A percentile compares a stretch with the other conserved stretches of the same genome.
phyloP scores from a whole-genome alignment of 176 grass and related monocot species.

The Musa acuminata region DNA sequence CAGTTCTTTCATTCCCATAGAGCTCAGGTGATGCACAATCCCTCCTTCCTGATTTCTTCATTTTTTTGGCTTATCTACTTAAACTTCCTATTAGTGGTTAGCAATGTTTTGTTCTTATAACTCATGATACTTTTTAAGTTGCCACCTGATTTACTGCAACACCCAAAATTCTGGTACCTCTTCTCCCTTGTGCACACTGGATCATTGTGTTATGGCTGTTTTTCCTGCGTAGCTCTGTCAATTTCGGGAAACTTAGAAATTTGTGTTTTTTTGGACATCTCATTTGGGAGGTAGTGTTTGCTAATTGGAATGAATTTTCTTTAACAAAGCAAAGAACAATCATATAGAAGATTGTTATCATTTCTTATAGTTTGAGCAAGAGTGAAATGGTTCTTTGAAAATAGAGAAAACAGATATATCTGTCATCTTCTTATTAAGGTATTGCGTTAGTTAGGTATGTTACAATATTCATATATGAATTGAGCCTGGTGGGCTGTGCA shows the following conservation, averaged over 20 bases:
- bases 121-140: too few species aligned
- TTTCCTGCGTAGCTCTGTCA: too few species aligned
- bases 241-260: too few species aligned
- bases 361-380: neutral
- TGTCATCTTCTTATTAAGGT: neutral
- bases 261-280: too few species aligned
- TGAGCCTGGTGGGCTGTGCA: neutral
- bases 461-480: neutral
- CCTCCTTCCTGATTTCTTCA: neutral
- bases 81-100: too few species aligned
- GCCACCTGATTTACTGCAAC: too few species aligned
- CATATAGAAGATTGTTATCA: neutral
- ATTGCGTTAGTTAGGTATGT: neutral
- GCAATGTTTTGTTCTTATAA: too few species aligned
- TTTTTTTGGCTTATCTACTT: too few species aligned
- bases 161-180: neutral
- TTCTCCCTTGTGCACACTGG: neutral
- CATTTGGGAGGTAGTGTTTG: neutral
- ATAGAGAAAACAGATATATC: neutral
- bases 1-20: constrained; percentile 88
- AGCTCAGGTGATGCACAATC: constrained; percentile 50
- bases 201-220: too few species aligned
- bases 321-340: neutral
- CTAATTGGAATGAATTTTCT: neutral
- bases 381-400: neutral